Base-by-base conservation (phyloP, 225 moss, liverwort and hornwort genomes). In the Thuidium tamariscinum region DNA sequence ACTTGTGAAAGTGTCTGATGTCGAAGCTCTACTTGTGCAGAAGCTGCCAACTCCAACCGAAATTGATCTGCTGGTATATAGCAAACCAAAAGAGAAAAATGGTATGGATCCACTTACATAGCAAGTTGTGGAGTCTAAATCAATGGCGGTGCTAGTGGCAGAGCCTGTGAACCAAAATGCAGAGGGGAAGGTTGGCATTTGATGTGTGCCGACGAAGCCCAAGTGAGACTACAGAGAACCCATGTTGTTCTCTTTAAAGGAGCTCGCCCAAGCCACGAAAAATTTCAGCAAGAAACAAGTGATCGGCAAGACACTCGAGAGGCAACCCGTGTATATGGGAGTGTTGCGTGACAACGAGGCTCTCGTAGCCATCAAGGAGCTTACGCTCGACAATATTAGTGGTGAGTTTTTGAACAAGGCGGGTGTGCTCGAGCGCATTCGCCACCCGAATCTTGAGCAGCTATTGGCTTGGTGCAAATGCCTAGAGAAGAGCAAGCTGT, bases 391-490 rank as follows among this genome's bases (percentile, higher is more conserved):
- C 81, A 89, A 80, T 74, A 84, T 86, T 56, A 88, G 85, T 79
- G 36, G 84, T 12, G 92, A 93, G 85, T 93, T 93, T 64, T 65
- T 89, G 34, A 81, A 61, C 10, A 91, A 89, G 74, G 92, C 86
- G 73, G 81, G 46, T 84, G 61, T 84, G 59, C 72, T 91, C 32
- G 89, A 91, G 18, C 85, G 88, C 59, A 89, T 92, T 74, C 91
- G 92, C 32, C 92, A 92, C 68, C 92, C 91, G 23, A 91, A 91
- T 46, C 89, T 91, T 42, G 91, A 89, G 54, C 81, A 89, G 30
- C 68, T 92, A 27, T 81, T 89, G n/a, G 92, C 91, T 61, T 91
- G 91, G 91, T 92, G 92, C 87, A 85, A 87, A 59, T 81, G 44
- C 25, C 49, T 73, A 48, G 92, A 92, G 66, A 89, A 84, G 78